A percentile compares a stretch with the other conserved stretches of the same genome.
Conservation (phyloP, 306 rosid species). For the Prunus salicina region DNA sequence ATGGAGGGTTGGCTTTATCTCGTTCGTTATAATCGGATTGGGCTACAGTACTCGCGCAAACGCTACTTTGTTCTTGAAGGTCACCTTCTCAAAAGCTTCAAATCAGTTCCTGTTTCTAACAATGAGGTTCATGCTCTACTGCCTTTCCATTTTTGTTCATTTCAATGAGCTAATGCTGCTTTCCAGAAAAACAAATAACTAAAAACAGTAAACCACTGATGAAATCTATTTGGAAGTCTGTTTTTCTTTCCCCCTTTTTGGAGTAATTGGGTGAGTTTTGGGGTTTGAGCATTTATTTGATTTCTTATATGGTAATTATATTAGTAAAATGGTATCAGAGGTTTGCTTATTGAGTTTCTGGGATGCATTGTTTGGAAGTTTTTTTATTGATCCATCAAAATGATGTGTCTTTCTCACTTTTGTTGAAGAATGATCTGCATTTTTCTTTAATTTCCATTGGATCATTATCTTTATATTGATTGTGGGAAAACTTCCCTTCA, state of each 20-base stretch:
- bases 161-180: not conserved
- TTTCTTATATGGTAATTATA: not conserved
- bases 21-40: slow-evolving; percentile 66
- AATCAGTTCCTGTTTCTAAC: slow-evolving; percentile 55
- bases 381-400: not conserved
- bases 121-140: slow-evolving; percentile 41
- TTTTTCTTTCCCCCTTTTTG: not conserved
- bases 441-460: not conserved
- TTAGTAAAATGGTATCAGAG: not conserved
- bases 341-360: not conserved
- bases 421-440: not conserved
- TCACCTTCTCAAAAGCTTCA: slow-evolving; percentile 64
- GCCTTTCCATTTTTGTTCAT: not conserved
- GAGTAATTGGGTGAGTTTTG: not conserved
- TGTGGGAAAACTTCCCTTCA: not conserved
- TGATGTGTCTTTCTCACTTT: not conserved
- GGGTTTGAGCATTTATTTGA: not conserved
- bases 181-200: not conserved
- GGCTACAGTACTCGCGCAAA: slow-evolving; percentile 68
- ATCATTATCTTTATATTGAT: not conserved
- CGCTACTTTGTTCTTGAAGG: slow-evolving; percentile 70
- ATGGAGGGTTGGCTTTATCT: slow-evolving; percentile 85
- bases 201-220: not conserved
- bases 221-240: not conserved
- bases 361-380: not conserved